Evolutionary conservation across 1,284 basidiomycete genomes (phyloP).

Genomic region (Irpex sp.): DNA sequence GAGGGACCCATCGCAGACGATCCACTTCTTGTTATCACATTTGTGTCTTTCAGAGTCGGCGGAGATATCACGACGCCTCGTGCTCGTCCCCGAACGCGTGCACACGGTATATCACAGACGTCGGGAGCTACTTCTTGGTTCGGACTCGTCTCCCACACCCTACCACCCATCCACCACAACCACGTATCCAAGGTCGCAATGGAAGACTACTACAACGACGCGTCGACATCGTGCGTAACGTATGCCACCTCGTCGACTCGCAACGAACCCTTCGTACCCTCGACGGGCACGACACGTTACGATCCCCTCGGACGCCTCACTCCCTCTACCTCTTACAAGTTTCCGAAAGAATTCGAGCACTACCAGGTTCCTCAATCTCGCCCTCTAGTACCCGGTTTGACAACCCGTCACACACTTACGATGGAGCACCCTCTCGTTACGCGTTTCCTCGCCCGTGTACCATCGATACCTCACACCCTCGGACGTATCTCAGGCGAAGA

Average conservation of each 20-base stretch:
- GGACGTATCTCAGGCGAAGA: conserved; percentile 9
- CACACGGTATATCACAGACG: not conserved
- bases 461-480: conserved; percentile 7
- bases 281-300: not conserved
- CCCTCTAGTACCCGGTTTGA: conserved; percentile 17
- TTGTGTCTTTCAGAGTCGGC: not conserved
- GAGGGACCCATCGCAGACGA: conserved; percentile 1
- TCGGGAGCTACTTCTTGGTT: not conserved
- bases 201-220: conserved; percentile 12
- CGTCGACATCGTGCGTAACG: conserved; percentile 1
- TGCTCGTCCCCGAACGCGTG: not conserved
- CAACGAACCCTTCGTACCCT: conserved; percentile 11
- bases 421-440: conserved; percentile 20
- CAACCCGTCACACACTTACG: conserved; percentile 16
- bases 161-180: conserved; percentile 1
- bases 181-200: not conserved
- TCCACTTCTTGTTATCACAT: not conserved
- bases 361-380: not conserved
- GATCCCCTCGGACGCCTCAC: not conserved
- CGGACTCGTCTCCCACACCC: conserved; percentile 8
- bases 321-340: not conserved
- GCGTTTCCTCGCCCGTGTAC: conserved; percentile 16
- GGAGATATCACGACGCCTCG: not conserved
- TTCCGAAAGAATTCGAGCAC: not conserved
- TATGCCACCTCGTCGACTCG: conserved; percentile 16